phyloP scores from a whole-genome alignment of 768 basidiomycete species.

The Suillus bovinus region DNA sequence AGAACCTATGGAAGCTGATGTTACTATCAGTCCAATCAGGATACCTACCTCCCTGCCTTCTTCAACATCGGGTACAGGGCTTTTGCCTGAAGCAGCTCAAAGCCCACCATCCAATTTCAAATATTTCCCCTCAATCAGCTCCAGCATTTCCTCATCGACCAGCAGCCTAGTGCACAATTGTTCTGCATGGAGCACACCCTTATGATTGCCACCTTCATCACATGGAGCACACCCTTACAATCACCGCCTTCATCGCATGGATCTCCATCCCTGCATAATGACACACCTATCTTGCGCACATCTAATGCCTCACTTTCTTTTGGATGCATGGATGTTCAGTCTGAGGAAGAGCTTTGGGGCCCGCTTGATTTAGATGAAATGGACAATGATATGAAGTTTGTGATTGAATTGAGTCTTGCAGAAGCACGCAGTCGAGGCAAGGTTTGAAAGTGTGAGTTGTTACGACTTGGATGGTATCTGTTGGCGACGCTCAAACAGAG shows the following conservation, averaged over 20 bases:
- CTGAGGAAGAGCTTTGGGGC: constrained; percentile 1
- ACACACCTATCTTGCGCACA: constrained; percentile 14
- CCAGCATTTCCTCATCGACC: constrained; percentile 27
- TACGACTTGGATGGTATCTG: no score
- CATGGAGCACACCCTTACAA: no score
- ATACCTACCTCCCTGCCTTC: constrained; percentile 12
- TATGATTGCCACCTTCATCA: no score
- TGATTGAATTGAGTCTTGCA: constrained; percentile 68
- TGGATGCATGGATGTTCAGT: constrained; percentile 7
- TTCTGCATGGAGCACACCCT: constrained; percentile 45
- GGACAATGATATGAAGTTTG: constrained; percentile 66
- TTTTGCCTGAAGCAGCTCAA: constrained; percentile 8
- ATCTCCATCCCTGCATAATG: constrained; percentile 16
- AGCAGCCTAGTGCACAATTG: constrained; percentile 21
- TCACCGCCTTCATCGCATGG: constrained; percentile 15
- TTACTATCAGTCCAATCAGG: constrained; percentile 30
- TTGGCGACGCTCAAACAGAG: no score
- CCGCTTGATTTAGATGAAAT: constrained; percentile 36
- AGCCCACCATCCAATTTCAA: constrained; percentile 26
- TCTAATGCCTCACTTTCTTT: constrained; percentile 18
- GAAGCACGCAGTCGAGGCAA: no score
- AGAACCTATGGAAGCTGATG: constrained; percentile 59
- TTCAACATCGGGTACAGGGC: constrained; percentile 8
- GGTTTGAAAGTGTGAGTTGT: no score
- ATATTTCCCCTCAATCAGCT: constrained; percentile 36